Base-by-base conservation (phyloP, 495 filamentous ascomycete species). In the Tuber microsphaerosporum region DNA sequence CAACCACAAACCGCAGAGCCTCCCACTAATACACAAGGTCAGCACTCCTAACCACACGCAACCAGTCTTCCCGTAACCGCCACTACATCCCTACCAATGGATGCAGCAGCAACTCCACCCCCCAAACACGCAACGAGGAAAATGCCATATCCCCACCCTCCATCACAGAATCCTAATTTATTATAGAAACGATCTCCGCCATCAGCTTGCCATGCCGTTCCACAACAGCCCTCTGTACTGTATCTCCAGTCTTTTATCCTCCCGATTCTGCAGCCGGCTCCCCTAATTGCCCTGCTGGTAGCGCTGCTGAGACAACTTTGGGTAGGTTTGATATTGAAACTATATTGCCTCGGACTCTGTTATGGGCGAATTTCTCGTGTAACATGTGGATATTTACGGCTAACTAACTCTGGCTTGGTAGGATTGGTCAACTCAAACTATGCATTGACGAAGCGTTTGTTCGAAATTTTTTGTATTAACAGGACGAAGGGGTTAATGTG, bases 371-470 rank as follows among this genome's bases (percentile, higher is more conserved):
- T 43, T 70, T 71, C n/a, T 34, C 19, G 22, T 45, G 41, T 46
- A 37, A 68, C 74, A 39, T 61, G 43, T 75, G 65, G 69, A 79
- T 69, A 68, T 8, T 68, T 34, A 46, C 42, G 41, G 74, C 73
- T 61, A 44, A 51, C 45, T 8, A 34, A 44, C 71, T 65, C 31
- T 70, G 69, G 51, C 69, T 42, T 39, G 70, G 51, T 79, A 93
- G 94, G 95, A 99, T 99, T 96, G 95, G 95, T 75, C 95, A 99
- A 83, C 91, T 99, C 81, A 96, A 98, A 84, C 93, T 93, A 4
- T 98, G 96, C 96, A 98, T 98, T 84, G 96, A 99, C 83, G 96
- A 98, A 85, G 96, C 92, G 84, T 99, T 97, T 85, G 92, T 99
- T 80, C 94, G 95, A 83, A 94, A 91, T 77, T 88, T 98, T 34